Percentiles rank a stretch among this genome's conserved stretches.
phyloP scores from a whole-genome alignment of 2,329 filamentous ascomycete species.

The Cladosporium sphaerospermum region DNA sequence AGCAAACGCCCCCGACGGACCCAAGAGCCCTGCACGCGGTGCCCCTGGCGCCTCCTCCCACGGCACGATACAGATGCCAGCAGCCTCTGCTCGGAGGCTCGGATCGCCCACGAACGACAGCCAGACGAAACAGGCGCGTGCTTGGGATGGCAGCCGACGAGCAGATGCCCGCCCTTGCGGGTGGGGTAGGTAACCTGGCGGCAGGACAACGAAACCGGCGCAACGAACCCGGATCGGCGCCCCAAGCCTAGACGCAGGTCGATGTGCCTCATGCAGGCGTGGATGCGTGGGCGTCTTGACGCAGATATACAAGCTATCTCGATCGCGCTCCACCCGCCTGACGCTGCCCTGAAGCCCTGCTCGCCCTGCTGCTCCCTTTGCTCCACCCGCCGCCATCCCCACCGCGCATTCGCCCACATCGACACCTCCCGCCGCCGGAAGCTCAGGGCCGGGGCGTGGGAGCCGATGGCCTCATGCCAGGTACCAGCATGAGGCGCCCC shows the following conservation, averaged over 20 bases:
- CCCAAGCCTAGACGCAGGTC: constrained; percentile 6
- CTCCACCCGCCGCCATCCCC: constrained; percentile 9
- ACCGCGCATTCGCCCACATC: not conserved
- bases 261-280: constrained; percentile 9
- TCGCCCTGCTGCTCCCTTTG: not conserved
- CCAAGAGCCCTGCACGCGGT: constrained; percentile 12
- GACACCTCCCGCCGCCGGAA: constrained; percentile 7
- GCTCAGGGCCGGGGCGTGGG: constrained; percentile 8
- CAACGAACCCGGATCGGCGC: constrained; percentile 10
- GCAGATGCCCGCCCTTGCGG: constrained; percentile 9
- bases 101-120: constrained; percentile 7
- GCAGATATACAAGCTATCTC: constrained; percentile 13
- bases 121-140: constrained; percentile 12
- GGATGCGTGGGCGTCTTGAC: constrained; percentile 8
- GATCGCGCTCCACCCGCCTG: constrained; percentile 6
- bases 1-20: constrained; percentile 11
- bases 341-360: not conserved
- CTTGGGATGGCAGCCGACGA: constrained; percentile 4
- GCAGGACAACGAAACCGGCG: constrained; percentile 8
- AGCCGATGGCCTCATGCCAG: constrained; percentile 12
- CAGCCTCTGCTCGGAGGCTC: constrained; percentile 9
- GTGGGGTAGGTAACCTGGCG: constrained; percentile 11
- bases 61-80: constrained; percentile 10
- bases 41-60: constrained; percentile 11
- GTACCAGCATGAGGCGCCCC: constrained; percentile 10